Evolutionary conservation across 371 early-diverging fungal genomes (phyloP), one percentile per base, ranked within the genome.

Genomic region (Gilbertella persicaria): DNA sequence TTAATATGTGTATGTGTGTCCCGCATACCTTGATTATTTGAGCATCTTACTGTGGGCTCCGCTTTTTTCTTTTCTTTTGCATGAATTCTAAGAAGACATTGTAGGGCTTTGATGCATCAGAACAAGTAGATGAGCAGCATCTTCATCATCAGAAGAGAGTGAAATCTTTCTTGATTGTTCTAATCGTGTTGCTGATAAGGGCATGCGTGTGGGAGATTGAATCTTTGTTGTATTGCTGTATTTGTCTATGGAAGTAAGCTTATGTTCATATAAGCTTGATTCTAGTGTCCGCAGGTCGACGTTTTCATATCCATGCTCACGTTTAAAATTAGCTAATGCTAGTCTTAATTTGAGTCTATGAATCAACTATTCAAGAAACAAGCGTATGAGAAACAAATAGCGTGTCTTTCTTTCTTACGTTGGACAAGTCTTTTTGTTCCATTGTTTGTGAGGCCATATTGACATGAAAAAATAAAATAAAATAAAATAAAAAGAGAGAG

Each of bases 91-190:
- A 16, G 55, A 53, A 14, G 53, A 29, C 52, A 63, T 62, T 0
- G 63, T 59, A 12, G 67, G 63, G 24, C 63, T 62, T 16, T 67
- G 63, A 37, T 67, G 67, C 50, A 62, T 54, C 42, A 67, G 39
- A 16, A 67, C 67, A 20, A 67, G 42, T 43, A 67, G 36, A 33
- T 62, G 59, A 16, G 67, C 67, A 20, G 67, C 63, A 51, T 58
- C 60, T 45, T 62, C 59, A 29, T 62, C 67, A 30, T 58, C 55
- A 13, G 63, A 62, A 42, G 58, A 62, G 19, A 62, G 48, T 10
- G 60, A 60, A 28, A 60, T 24, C 43, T 54, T 60, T 21, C 58
- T 20, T 20, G 37, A 6, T 17, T 42, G 52, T 20, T 44, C 45
- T 21, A 38, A 28, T 39, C 50, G 40, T 25, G 50, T 54, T 44